Evolutionary conservation across 2,329 filamentous ascomycete species (phyloP).

Genomic region (Fusarium liriodendri): DNA sequence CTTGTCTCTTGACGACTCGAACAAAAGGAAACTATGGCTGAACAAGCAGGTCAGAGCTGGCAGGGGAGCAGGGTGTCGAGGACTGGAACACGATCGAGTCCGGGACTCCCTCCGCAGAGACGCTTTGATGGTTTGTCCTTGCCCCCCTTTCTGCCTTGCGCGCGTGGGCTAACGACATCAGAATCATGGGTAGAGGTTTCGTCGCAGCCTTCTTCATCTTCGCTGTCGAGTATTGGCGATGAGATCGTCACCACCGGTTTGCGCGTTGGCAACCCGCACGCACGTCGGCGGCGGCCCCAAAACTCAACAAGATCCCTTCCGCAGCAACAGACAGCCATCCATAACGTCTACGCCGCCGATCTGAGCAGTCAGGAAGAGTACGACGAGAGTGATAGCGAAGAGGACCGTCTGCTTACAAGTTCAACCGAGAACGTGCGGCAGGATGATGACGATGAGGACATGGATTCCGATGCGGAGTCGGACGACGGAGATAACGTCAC

Average conservation of each 20-base stretch:
- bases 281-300: conserved; percentile 66
- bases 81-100: conserved; percentile 44
- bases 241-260: conserved; percentile 93
- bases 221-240: conserved; percentile 84
- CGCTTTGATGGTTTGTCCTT: conserved; percentile 51
- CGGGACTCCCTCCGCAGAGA: conserved; percentile 47
- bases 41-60: conserved; percentile 42
- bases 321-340: conserved; percentile 55
- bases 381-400: conserved; percentile 92
- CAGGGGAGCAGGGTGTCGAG: conserved; percentile 42
- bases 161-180: conserved; percentile 51
- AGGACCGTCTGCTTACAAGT: conserved; percentile 74
- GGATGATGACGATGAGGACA: conserved; percentile 52
- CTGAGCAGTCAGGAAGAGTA: conserved; percentile 93
- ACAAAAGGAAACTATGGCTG: conserved; percentile 41
- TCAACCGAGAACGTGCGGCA: conserved; percentile 65
- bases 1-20: conserved; percentile 5
- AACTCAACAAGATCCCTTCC: conserved; percentile 47
- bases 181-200: conserved; percentile 98
- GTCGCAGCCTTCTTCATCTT: conserved; percentile 93
- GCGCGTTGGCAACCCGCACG: conserved; percentile 75
- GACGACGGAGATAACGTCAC: conserved; percentile 82
- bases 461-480: conserved; percentile 61
- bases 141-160: not conserved
- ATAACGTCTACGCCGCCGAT: conserved; percentile 56